Percentiles rank a stretch among this genome's conserved stretches.
These are phyloP conservation scores for Parastagonospora avenae DNA, from an alignment of 2,329 filamentous ascomycete species.

Conservation along the genomic window DNA sequence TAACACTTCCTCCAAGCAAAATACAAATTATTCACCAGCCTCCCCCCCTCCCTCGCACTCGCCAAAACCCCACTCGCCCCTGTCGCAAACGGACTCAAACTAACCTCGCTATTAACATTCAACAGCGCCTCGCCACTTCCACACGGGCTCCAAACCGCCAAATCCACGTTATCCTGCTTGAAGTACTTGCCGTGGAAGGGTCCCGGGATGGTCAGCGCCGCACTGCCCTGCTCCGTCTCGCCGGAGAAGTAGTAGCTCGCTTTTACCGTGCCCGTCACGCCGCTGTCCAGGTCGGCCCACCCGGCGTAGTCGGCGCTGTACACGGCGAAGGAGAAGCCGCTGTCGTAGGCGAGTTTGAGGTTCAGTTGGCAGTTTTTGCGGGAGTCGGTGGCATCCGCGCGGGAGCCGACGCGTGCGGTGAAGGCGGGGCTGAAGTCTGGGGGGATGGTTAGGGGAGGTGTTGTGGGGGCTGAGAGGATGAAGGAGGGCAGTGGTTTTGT, in stretches of 20 bases:
- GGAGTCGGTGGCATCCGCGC: constrained; percentile 27
- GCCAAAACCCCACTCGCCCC: constrained; percentile 30
- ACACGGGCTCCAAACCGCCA: constrained; percentile 39
- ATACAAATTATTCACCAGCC: constrained; percentile 33
- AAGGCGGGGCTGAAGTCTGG: constrained; percentile 40
- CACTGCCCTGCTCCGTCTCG: constrained; percentile 30
- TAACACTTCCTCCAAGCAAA: constrained; percentile 44
- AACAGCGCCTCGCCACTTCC: constrained; percentile 26
- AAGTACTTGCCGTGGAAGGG: constrained; percentile 52
- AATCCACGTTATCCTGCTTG: constrained; percentile 49
- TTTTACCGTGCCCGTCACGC: constrained; percentile 42
- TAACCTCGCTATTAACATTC: constrained; percentile 40
- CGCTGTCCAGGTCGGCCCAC: constrained; percentile 41
- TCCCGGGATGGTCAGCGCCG: constrained; percentile 41
- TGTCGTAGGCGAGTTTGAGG: constrained; percentile 36
- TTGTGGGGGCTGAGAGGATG: not conserved
- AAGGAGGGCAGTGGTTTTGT: too few relatives aligned
- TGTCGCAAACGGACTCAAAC: constrained; percentile 31
- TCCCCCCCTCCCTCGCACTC: constrained; percentile 30
- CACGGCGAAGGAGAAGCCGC: constrained; percentile 46
- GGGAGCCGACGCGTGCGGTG: constrained; percentile 36
- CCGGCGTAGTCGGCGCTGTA: constrained; percentile 44
- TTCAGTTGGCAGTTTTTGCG: constrained; percentile 49
- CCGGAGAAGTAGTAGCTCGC: constrained; percentile 47
- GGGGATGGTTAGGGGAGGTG: not conserved